These are phyloP conservation scores for Penicillium brasilianum DNA, from an alignment of 2,329 filamentous ascomycete genomes.

Conservation along the genomic window DNA sequence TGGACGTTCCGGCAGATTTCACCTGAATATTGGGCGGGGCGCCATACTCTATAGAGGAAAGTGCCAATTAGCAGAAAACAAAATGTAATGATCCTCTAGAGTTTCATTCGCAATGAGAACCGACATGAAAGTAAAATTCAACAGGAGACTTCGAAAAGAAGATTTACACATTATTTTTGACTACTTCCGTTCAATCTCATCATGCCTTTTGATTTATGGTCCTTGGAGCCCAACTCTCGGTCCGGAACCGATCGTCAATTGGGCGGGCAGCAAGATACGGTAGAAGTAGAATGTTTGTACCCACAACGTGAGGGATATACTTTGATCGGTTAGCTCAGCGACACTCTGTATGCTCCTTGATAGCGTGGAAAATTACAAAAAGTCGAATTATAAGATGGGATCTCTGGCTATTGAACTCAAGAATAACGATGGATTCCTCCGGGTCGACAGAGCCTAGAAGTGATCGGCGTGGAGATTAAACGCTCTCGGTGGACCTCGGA, in stretches of 20 bases:
- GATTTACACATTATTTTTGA: neutral
- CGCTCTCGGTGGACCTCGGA: constrained; percentile 9
- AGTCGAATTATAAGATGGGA: constrained; percentile 3
- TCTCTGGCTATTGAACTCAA: neutral
- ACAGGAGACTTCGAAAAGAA: neutral
- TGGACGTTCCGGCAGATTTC: constrained; percentile 6
- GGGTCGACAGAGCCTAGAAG: constrained; percentile 6
- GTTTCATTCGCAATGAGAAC: neutral
- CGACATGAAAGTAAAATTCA: neutral
- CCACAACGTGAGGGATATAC: constrained; percentile 13
- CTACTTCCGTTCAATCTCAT: neutral
- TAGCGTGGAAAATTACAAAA: neutral
- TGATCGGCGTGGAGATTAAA: constrained; percentile 6
- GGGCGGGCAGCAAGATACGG: neutral
- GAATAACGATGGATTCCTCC: neutral
- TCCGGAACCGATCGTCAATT: constrained; percentile 6
- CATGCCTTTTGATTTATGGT: neutral
- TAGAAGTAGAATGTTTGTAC: constrained; percentile 15
- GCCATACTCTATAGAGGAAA: constrained; percentile 9
- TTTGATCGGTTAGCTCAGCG: neutral
- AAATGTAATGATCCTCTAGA: neutral
- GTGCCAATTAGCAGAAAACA: constrained; percentile 5
- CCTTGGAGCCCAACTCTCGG: constrained; percentile 6
- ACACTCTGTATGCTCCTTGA: neutral
- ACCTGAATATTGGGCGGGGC: neutral